Conservation (phyloP, 768 basidiomycete genomes). For the Boletus pseudopeckii region DNA sequence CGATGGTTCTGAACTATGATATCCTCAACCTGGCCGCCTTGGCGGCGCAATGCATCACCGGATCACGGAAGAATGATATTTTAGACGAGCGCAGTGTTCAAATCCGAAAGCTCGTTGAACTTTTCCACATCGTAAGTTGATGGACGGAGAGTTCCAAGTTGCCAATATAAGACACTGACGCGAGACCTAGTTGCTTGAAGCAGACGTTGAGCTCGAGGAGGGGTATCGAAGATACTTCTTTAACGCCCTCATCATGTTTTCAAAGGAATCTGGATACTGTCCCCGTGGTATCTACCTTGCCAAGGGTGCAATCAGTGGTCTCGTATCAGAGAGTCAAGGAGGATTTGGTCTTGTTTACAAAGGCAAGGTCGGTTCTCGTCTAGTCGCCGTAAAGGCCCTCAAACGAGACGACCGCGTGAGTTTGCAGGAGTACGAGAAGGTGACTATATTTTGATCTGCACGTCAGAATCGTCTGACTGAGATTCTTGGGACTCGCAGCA, state of each 20-base stretch:
- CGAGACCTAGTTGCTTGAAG: constrained; percentile 21
- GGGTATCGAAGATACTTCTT: constrained; percentile 16
- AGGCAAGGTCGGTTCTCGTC: constrained; percentile 16
- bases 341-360: constrained; percentile 22
- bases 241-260: constrained; percentile 17
- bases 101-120: constrained; percentile 15
- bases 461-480: not conserved
- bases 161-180: constrained; percentile 2
- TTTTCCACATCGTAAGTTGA: constrained; percentile 25
- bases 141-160: not conserved
- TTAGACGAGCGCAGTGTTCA: not conserved
- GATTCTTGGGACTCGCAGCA: constrained; percentile 7
- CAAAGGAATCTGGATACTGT: constrained; percentile 18
- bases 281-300: constrained; percentile 16
- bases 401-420: not conserved
- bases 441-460: constrained; percentile 1
- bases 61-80: constrained; percentile 1
- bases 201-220: constrained; percentile 12
- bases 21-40: constrained; percentile 19
- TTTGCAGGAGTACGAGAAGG: constrained; percentile 15
- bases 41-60: constrained; percentile 11
- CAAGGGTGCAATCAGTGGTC: constrained; percentile 4
- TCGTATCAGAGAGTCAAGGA: constrained; percentile 6
- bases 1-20: constrained; percentile 15
- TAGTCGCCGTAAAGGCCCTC: constrained; percentile 30